Evolutionary conservation across 352 stramenopile genomes (phyloP).

Genomic region (Pythium biforme): DNA sequence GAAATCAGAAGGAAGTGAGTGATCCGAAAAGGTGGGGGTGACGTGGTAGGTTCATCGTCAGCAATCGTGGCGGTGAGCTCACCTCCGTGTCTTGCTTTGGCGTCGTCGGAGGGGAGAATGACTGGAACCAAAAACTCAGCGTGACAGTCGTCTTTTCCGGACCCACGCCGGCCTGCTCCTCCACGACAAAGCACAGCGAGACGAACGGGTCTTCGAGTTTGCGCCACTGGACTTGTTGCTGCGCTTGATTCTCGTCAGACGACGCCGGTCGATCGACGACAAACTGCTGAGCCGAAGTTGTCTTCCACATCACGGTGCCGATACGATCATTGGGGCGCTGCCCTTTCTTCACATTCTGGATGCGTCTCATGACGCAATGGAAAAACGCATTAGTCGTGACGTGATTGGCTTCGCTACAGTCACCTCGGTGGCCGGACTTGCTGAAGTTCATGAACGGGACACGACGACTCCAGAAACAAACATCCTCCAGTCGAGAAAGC

Average conservation of each 20-base stretch:
- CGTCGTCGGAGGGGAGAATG: constrained; percentile 20
- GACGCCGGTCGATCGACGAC: constrained; percentile 14
- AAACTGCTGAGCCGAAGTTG: constrained; percentile 29
- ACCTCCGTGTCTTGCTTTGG: constrained; percentile 12
- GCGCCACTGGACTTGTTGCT: constrained; percentile 24
- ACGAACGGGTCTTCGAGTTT: constrained; percentile 37
- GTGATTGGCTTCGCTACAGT: constrained; percentile 1
- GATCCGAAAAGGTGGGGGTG: background rate
- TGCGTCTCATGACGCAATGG: constrained; percentile 32
- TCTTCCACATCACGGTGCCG: constrained; percentile 42
- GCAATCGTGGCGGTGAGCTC: background rate
- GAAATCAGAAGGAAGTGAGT: constrained; percentile 7
- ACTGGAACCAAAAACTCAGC: constrained; percentile 38
- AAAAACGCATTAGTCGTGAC: constrained; percentile 28
- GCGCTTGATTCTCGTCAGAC: background rate
- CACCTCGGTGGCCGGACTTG: constrained; percentile 20
- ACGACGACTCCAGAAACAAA: constrained; percentile 39
- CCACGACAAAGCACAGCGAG: constrained; percentile 35
- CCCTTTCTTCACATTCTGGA: constrained; percentile 25
- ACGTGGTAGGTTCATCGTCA: background rate
- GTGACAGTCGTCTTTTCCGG: background rate
- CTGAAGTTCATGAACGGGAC: constrained; percentile 37
- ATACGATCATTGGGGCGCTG: constrained; percentile 1
- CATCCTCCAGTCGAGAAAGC: constrained; percentile 31
- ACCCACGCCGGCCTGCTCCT: constrained; percentile 7